These are phyloP conservation scores for Pogostemon cablin DNA, from an alignment of 257 asterid species.

Conservation along the genomic window DNA sequence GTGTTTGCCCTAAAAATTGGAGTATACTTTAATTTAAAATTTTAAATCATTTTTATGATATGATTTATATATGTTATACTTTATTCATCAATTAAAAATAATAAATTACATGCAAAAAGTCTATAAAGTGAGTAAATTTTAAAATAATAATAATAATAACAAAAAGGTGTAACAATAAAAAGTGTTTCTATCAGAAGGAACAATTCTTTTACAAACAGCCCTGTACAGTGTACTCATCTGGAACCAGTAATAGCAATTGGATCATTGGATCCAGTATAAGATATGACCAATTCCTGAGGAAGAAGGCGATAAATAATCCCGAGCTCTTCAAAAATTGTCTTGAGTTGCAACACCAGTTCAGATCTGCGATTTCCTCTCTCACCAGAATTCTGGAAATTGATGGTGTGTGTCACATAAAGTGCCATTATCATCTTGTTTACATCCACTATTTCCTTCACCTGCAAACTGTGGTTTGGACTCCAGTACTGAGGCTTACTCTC, in stretches of 20 bases:
- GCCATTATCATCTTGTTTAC: conserved; percentile 66
- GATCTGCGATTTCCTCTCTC: conserved; percentile 60
- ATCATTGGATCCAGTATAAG: conserved; percentile 30
- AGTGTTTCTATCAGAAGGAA: too few species aligned
- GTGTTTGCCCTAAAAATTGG: too few species aligned
- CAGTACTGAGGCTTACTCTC: conserved; percentile 73
- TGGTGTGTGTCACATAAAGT: conserved; percentile 60
- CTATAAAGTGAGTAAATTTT: too few species aligned
- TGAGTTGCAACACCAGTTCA: conserved; percentile 59
- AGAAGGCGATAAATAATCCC: conserved; percentile 59
- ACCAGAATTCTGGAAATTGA: conserved; percentile 54
- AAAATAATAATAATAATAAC: too few species aligned
- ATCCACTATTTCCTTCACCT: conserved; percentile 59
- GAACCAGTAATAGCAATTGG: not conserved
- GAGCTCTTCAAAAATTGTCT: conserved; percentile 56
- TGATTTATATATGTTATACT: too few species aligned
- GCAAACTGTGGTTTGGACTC: conserved; percentile 62
- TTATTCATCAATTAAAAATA: too few species aligned
- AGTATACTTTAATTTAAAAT: too few species aligned
- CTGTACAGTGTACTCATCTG: too few species aligned
- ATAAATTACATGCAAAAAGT: too few species aligned
- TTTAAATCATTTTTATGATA: too few species aligned
- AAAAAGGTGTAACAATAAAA: too few species aligned
- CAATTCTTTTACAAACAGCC: too few species aligned
- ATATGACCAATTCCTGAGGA: conserved; percentile 60